These are phyloP conservation scores for Balakata baccata DNA, from an alignment of 345 rosid genomes.

Conservation along the genomic window DNA sequence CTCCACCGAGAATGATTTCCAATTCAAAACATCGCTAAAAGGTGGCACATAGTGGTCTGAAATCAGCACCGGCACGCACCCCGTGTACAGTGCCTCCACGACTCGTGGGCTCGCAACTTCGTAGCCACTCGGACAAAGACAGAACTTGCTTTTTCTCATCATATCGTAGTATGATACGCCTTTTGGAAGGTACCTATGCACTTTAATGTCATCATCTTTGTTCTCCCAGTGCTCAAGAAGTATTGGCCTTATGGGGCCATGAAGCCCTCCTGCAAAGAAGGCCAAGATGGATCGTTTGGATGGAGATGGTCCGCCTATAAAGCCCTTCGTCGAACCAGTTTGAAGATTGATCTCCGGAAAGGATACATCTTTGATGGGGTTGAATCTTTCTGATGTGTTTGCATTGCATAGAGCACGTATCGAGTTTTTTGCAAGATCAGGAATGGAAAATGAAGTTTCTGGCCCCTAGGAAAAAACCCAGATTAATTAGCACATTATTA, in stretches of 20 bases:
- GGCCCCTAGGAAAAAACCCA: constrained; percentile 41
- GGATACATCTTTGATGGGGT: constrained; percentile 72
- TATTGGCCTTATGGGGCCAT: constrained; percentile 84
- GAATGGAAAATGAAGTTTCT: constrained; percentile 57
- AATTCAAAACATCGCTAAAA: constrained; percentile 75
- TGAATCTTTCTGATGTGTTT: constrained; percentile 80
- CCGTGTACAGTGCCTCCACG: constrained; percentile 78
- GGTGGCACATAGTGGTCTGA: constrained; percentile 84
- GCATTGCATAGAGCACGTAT: constrained; percentile 85
- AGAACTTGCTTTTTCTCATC: constrained; percentile 76
- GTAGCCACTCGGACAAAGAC: constrained; percentile 90
- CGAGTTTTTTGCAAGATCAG: constrained; percentile 52
- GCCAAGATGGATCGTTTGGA: constrained; percentile 71
- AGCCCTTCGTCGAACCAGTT: constrained; percentile 49
- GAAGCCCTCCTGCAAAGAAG: constrained; percentile 91
- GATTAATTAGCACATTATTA: not conserved
- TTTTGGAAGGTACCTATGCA: constrained; percentile 67
- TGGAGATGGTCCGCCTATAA: constrained; percentile 77
- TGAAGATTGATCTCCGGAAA: constrained; percentile 79
- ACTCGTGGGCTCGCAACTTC: constrained; percentile 91
- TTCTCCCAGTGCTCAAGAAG: constrained; percentile 83
- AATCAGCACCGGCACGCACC: constrained; percentile 83
- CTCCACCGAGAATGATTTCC: constrained; percentile 71
- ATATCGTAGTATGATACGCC: constrained; percentile 63
- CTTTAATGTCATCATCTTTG: constrained; percentile 61